A percentile compares a stretch with the other conserved stretches of the same genome.
These are phyloP conservation scores for Podospora bellae-mahoneyi DNA, from an alignment of 495 filamentous ascomycete species.

Conservation along the genomic window DNA sequence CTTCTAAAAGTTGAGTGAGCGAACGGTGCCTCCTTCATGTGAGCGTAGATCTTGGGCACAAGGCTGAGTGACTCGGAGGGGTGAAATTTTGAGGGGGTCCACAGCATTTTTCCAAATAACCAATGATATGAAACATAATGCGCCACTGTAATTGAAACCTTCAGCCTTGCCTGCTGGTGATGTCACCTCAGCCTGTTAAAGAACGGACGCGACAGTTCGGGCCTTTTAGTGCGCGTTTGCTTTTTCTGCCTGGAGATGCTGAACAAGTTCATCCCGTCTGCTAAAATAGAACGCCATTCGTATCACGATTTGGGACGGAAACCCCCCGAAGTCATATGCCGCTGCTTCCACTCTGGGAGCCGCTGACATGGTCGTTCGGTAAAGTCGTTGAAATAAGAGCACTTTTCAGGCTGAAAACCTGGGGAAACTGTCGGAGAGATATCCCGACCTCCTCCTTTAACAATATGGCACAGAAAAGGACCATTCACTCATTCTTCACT, in stretches of 20 bases:
- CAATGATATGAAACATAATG: neutral
- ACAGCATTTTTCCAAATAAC: neutral
- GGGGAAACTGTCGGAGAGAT: neutral
- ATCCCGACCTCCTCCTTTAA: constrained; percentile 1
- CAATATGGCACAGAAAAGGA: constrained; percentile 42
- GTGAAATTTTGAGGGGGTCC: constrained; percentile 4
- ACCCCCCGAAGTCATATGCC: neutral
- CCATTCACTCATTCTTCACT: constrained; percentile 52
- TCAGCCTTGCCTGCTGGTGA: constrained; percentile 1
- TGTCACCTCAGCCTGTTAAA: neutral
- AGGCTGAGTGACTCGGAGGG: neutral
- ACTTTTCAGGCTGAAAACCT: neutral
- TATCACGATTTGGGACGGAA: neutral
- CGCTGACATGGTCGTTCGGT: neutral
- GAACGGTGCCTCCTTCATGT: neutral
- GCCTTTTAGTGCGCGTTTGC: neutral
- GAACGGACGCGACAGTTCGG: neutral
- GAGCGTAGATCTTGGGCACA: neutral
- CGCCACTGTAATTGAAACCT: neutral
- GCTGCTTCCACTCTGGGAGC: neutral
- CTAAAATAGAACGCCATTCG: neutral
- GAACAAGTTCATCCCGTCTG: neutral
- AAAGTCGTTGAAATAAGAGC: neutral
- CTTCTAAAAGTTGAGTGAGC: neutral
- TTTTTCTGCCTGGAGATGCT: neutral